Conservation (phyloP, 352 stramenopile genomes). For the Phytophthora hybrid region DNA sequence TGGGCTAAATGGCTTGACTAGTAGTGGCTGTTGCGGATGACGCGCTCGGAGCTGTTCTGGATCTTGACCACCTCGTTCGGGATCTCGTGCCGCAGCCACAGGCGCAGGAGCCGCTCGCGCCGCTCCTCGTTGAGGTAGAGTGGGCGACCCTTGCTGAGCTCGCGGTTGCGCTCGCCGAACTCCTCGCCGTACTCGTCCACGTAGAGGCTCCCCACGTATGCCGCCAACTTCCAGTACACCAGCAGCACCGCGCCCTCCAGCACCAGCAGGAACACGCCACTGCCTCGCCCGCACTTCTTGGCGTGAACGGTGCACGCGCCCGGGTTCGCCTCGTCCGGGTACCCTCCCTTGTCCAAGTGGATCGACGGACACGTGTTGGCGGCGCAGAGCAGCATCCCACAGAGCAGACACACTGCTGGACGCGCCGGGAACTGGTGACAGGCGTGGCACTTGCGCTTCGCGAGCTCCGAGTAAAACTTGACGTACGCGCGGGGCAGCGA, state of each 20-base stretch:
- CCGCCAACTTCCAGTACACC: conserved; percentile 88
- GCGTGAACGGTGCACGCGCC: conserved; percentile 86
- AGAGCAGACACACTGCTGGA: conserved; percentile 87
- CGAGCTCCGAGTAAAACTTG: conserved; percentile 87
- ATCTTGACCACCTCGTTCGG: conserved; percentile 90
- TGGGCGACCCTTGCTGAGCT: conserved; percentile 83
- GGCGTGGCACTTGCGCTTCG: conserved; percentile 77
- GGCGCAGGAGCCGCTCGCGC: conserved; percentile 70
- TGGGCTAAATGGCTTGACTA: conserved; percentile 26
- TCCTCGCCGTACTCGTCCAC: conserved; percentile 91
- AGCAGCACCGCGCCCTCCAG: conserved; percentile 86
- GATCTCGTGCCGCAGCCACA: conserved; percentile 87
- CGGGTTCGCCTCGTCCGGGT: conserved; percentile 82
- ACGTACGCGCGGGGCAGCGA: conserved; percentile 81
- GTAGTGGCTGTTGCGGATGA: conserved; percentile 91
- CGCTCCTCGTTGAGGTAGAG: conserved; percentile 83
- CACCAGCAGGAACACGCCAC: conserved; percentile 85
- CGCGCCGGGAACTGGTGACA: conserved; percentile 85
- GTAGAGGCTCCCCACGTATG: conserved; percentile 86
- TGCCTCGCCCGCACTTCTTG: conserved; percentile 86
- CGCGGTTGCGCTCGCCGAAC: conserved; percentile 85
- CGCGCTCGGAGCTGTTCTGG: conserved; percentile 89
- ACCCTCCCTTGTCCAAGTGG: conserved; percentile 72
- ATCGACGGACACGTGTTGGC: conserved; percentile 84
- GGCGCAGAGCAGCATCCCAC: conserved; percentile 80